Percentiles rank a stretch among this genome's conserved stretches.
These are phyloP conservation scores for Candida parachauliodes DNA, from an alignment of 805 yeast species.

Conservation along the genomic window DNA sequence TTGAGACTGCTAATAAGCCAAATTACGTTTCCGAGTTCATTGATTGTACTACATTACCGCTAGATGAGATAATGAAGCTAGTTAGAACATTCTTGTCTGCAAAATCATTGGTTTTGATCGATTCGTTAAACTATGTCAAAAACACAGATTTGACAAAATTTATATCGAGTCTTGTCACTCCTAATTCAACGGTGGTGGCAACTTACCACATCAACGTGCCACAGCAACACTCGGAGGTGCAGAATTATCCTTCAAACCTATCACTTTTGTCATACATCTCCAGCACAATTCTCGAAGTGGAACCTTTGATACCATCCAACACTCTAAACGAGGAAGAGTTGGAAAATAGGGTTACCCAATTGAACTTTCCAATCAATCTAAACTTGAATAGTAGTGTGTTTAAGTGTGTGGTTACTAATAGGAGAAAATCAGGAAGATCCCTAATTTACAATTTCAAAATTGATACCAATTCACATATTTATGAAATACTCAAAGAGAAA, in stretches of 20 bases:
- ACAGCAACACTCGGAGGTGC: slow-evolving; percentile 27
- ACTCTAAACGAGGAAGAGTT: slow-evolving; percentile 40
- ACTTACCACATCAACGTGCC: slow-evolving; percentile 38
- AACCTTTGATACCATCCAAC: slow-evolving; percentile 32
- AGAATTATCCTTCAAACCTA: slow-evolving; percentile 52
- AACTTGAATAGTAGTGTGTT: slow-evolving; percentile 48
- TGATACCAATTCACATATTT: slow-evolving; percentile 45
- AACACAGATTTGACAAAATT: slow-evolving; percentile 45
- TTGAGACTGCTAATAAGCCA: slow-evolving; percentile 60
- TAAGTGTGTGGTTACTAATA: slow-evolving; percentile 52
- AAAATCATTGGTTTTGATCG: slow-evolving; percentile 13
- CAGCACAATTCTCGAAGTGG: slow-evolving; percentile 62
- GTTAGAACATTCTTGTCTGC: neutral
- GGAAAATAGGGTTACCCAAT: slow-evolving; percentile 32
- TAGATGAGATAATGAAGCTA: slow-evolving; percentile 17
- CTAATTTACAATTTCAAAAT: slow-evolving; percentile 51
- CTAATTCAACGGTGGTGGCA: slow-evolving; percentile 29
- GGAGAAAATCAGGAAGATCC: slow-evolving; percentile 85
- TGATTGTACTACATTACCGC: slow-evolving; percentile 33
- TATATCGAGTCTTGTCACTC: slow-evolving; percentile 43
- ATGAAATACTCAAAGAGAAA: slow-evolving; percentile 22
- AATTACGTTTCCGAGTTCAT: slow-evolving; percentile 45
- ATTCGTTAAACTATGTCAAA: slow-evolving; percentile 57
- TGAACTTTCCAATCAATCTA: slow-evolving; percentile 44
- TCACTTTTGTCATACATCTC: slow-evolving; percentile 66